Conservation (phyloP, 345 rosid species). For the Syzygium oleosum region DNA sequence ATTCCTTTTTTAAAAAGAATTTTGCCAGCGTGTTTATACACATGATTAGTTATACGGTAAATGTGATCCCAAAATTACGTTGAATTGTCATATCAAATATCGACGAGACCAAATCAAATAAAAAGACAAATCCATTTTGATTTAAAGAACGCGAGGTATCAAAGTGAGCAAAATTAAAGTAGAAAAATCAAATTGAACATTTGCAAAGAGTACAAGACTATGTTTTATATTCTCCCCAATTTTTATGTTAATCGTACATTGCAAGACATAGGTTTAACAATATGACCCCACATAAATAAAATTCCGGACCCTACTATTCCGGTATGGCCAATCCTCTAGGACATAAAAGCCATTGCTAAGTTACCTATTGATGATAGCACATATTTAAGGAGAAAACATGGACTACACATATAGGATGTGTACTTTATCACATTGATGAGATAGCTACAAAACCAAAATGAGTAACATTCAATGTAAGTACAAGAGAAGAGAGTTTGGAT, state of each 20-base stretch:
- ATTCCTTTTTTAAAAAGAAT: too few relatives aligned
- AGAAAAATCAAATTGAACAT: background rate
- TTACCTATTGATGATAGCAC: background rate
- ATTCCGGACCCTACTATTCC: background rate
- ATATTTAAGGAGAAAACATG: background rate
- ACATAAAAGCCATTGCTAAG: background rate
- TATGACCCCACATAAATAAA: background rate
- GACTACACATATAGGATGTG: background rate
- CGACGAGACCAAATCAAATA: background rate
- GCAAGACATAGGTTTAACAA: background rate
- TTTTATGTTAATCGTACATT: background rate
- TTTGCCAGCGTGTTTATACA: background rate
- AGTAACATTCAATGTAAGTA: background rate
- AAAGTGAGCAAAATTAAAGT: background rate
- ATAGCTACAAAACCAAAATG: background rate
- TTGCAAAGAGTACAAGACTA: background rate
- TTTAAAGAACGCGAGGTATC: background rate
- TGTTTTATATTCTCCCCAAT: background rate
- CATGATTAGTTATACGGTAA: background rate
- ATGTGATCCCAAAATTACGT: background rate
- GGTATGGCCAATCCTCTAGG: background rate
- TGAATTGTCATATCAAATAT: background rate
- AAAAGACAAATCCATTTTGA: background rate
- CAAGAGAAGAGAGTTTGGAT: fast-evolving
- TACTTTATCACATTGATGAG: background rate